Conservation (phyloP, 805 yeast species). For the Blastobotrys mokoenaii region DNA sequence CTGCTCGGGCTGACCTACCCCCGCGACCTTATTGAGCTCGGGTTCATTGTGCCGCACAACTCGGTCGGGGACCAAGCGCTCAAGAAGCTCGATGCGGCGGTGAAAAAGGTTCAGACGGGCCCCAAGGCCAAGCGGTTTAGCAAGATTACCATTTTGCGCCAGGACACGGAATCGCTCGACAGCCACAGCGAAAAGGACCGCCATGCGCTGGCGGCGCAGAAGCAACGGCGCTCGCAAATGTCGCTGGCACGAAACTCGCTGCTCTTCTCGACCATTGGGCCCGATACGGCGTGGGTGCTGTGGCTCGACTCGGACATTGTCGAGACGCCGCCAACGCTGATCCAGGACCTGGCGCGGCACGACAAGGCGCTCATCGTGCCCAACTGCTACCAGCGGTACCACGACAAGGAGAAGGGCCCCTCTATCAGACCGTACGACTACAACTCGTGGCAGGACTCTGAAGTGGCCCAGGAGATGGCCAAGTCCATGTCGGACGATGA, state of each 20-base stretch:
- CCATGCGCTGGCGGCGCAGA: slow-evolving; percentile 81
- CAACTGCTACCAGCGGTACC: slow-evolving; percentile 82
- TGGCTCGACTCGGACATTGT: slow-evolving; percentile 96
- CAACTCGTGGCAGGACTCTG: slow-evolving; percentile 78
- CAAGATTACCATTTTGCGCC: slow-evolving; percentile 81
- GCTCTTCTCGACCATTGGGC: slow-evolving; percentile 78
- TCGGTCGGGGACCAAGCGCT: slow-evolving; percentile 76
- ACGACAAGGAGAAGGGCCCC: slow-evolving; percentile 48
- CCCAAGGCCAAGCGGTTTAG: slow-evolving; percentile 60
- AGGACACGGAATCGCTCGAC: slow-evolving; percentile 67
- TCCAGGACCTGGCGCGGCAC: slow-evolving; percentile 81
- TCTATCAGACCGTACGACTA: slow-evolving; percentile 82
- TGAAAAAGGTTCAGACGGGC: slow-evolving; percentile 61
- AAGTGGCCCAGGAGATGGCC: slow-evolving; percentile 73
- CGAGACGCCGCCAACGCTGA: slow-evolving; percentile 74
- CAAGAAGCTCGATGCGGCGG: slow-evolving; percentile 60
- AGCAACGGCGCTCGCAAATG: slow-evolving; percentile 83
- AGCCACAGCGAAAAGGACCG: slow-evolving; percentile 79
- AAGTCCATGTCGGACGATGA: slow-evolving; percentile 72
- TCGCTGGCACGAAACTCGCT: slow-evolving; percentile 90
- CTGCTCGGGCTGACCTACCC: slow-evolving; percentile 70
- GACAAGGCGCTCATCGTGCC: slow-evolving; percentile 86
- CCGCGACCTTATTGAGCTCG: slow-evolving; percentile 74
- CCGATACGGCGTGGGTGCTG: slow-evolving; percentile 87
- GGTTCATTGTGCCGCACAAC: slow-evolving; percentile 83